Evolutionary conservation across 345 rosid genomes (phyloP), one percentile per base, ranked within the genome.

Genomic region (Syzygium aromaticum): DNA sequence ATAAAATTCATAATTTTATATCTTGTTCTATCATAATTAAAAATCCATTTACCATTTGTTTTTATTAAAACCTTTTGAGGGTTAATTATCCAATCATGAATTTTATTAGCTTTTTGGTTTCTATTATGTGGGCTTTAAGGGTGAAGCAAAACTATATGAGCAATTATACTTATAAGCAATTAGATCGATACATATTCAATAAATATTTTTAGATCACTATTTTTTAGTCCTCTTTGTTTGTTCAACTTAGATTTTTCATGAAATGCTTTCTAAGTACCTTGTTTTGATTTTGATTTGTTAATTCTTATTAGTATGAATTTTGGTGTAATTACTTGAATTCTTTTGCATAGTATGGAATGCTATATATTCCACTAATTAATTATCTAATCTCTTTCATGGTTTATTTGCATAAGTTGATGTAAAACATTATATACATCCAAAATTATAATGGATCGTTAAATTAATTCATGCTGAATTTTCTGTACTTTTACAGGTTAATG

Each of bases 381-480:
- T 67, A 33, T 17, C 27, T 30, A 17, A 67, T 67, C 46, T 0
- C 46, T 33, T 33, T 33, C 21, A 16, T 33, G 0, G 0, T 33
- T 56, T 67, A 17, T 67, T 67, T 67, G 78, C 43, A 67, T 33
- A 67, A 67, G 43, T 67, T 67, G 78, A 67, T 46, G 78, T 21
- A 30, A 67, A 67, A 67, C 25, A 1, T 33, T 22, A 17, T 67
- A 67, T 67, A 16, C 46, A 33, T 2, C 25, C 13, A 67, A 67
- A 64, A 33, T 67, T 33, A 67, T 30, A 17, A 9, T 33, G 0
- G 12, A 67, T 67, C 0, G 3, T 67, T 16, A 67, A 64, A 11
- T 64, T 64, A 64, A 14, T 28, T 64, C 23, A 16, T 16, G 0
- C 0, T 67, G 78, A 67, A 67, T 16, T 30, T 67, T 64, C 3